These are phyloP conservation scores for Elsinoe australis DNA, from an alignment of 2,329 filamentous ascomycete species.

Conservation along the genomic window DNA sequence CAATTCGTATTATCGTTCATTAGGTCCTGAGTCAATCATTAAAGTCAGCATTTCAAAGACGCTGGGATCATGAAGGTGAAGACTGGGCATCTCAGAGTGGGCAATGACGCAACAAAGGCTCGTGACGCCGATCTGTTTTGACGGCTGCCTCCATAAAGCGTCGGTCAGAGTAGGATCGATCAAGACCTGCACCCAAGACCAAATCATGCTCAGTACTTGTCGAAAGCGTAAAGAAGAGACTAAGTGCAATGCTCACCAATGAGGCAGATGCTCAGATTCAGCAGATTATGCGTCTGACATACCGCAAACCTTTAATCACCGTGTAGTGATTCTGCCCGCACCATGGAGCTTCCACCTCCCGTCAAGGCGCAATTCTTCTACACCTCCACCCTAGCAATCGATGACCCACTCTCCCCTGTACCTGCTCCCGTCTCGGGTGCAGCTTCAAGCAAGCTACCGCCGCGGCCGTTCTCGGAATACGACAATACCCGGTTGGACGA, in stretches of 20 bases:
- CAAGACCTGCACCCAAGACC: not conserved
- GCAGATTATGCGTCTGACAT: no score
- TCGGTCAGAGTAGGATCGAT: not conserved
- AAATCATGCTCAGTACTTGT: no score
- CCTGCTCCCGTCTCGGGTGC: slow-evolving; percentile 27
- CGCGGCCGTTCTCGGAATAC: slow-evolving; percentile 33
- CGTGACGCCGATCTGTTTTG: slow-evolving; percentile 11
- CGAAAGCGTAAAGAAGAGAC: no score
- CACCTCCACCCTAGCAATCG: slow-evolving; percentile 31
- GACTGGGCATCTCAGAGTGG: no score
- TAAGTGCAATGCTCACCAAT: no score
- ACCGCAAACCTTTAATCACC: no score
- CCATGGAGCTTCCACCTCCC: slow-evolving; percentile 26
- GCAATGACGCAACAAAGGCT: slow-evolving; percentile 15
- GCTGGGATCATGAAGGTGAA: no score
- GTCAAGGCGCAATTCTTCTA: slow-evolving; percentile 34
- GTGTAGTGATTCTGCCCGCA: no score
- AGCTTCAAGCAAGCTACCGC: slow-evolving; percentile 26
- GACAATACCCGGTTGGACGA: slow-evolving; percentile 32
- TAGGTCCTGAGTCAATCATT: no score
- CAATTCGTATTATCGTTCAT: no score
- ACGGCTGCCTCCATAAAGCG: not conserved
- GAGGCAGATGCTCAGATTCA: no score
- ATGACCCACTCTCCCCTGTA: slow-evolving; percentile 34
- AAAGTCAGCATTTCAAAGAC: no score